Conservation (phyloP, 768 basidiomycete genomes). For the Trametes gibbosa region DNA sequence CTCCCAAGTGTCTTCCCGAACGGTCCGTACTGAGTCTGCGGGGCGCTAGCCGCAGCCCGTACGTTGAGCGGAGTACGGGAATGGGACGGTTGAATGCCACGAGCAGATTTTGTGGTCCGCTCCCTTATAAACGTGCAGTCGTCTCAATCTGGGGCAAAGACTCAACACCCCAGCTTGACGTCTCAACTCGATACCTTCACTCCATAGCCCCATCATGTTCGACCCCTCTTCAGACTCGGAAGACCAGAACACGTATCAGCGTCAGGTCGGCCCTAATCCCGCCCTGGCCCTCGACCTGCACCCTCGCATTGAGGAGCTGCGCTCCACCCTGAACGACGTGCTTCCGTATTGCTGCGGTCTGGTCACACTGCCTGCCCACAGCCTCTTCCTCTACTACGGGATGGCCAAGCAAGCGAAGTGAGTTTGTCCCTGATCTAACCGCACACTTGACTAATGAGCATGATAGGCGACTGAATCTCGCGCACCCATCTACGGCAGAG, state of each 20-base stretch:
- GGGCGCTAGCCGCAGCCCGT: neutral
- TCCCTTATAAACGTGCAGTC: neutral
- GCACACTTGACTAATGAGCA: neutral
- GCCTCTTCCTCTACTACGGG: slow-evolving; percentile 6
- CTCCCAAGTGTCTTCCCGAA: neutral
- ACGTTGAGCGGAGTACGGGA: neutral
- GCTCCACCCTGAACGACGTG: neutral
- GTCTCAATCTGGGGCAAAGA: neutral
- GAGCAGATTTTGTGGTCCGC: neutral
- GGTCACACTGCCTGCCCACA: neutral
- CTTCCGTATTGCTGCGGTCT: slow-evolving; percentile 6
- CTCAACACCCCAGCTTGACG: neutral
- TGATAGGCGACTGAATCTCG: slow-evolving; percentile 16
- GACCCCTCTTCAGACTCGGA: slow-evolving; percentile 10
- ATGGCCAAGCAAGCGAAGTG: slow-evolving; percentile 2
- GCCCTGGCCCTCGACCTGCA: neutral
- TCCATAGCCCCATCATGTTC: slow-evolving; percentile 7
- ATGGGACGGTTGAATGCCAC: neutral
- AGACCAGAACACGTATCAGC: neutral
- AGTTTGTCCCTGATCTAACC: neutral
- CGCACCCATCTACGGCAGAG: slow-evolving; percentile 1
- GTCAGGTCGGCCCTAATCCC: slow-evolving; percentile 1
- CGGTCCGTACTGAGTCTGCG: neutral
- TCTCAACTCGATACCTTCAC: no score
- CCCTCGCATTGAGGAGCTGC: neutral